Conservation (phyloP, 2,329 filamentous ascomycete genomes). For the Pyrenophora tritici-repentis region DNA sequence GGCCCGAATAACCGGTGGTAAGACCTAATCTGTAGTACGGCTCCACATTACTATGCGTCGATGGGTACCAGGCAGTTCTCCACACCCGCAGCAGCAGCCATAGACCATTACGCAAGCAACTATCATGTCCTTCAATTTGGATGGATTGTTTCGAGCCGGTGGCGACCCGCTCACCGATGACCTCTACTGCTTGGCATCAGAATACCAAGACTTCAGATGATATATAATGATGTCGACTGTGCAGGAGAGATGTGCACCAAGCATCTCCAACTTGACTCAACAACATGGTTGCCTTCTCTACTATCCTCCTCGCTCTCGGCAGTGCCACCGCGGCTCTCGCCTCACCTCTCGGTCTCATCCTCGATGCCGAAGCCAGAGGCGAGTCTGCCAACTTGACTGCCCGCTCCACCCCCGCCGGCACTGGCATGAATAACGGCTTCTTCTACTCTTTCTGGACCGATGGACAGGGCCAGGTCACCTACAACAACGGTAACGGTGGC, state of each 20-base stretch:
- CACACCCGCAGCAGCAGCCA: constrained; percentile 33
- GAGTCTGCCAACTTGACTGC: constrained; percentile 20
- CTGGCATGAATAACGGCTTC: constrained; percentile 38
- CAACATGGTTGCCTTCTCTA: constrained; percentile 39
- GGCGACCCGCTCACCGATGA: not conserved
- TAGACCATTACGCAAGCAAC: constrained; percentile 23
- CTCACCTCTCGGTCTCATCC: constrained; percentile 34
- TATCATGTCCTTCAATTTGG: constrained; percentile 13
- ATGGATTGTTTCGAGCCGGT: constrained; percentile 23
- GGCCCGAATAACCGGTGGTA: constrained; percentile 35
- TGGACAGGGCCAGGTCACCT: constrained; percentile 54
- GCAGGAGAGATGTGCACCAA: constrained; percentile 12
- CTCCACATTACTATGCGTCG: constrained; percentile 5
- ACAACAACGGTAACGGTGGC: constrained; percentile 56
- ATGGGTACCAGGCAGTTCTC: constrained; percentile 24
- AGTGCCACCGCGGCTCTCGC: constrained; percentile 33
- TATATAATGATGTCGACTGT: constrained; percentile 25
- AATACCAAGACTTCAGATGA: constrained; percentile 1
- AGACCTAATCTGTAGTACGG: constrained; percentile 10
- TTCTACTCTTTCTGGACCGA: constrained; percentile 63
- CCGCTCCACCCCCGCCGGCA: constrained; percentile 28
- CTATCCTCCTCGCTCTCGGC: constrained; percentile 34
- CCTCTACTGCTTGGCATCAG: constrained; percentile 1
- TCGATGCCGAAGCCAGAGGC: constrained; percentile 18
- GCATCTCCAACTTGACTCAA: constrained; percentile 9